Percentiles rank a stretch among this genome's conserved stretches.
These are phyloP conservation scores for Vigna unguiculata DNA, from an alignment of 306 rosid species.

Conservation along the genomic window DNA sequence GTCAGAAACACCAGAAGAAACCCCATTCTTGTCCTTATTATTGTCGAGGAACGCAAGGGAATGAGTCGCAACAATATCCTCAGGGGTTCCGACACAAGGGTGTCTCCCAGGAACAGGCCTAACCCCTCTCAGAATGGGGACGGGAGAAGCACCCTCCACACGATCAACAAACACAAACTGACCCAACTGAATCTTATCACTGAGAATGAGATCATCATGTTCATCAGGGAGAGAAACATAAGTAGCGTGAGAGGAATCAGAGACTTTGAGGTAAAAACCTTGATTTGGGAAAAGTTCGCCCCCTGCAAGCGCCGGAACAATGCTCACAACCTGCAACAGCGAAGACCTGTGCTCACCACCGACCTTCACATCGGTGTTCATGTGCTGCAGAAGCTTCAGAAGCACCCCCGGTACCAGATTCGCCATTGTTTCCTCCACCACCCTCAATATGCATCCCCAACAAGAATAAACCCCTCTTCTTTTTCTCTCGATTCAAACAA, in stretches of 20 bases:
- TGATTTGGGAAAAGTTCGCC: slow-evolving; percentile 89
- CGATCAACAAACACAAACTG: slow-evolving; percentile 95
- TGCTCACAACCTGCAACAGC: slow-evolving; percentile 89
- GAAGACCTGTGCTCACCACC: slow-evolving; percentile 96
- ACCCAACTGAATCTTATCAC: slow-evolving; percentile 96
- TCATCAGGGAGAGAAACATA: slow-evolving; percentile 95
- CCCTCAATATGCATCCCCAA: slow-evolving; percentile 60
- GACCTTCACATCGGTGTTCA: slow-evolving; percentile 92
- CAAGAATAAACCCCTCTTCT: slow-evolving; percentile 4
- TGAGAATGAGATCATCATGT: slow-evolving; percentile 92
- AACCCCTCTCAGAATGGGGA: slow-evolving; percentile 87
- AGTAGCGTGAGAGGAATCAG: slow-evolving; percentile 97
- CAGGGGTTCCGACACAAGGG: slow-evolving; percentile 94
- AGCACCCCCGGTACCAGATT: slow-evolving; percentile 98
- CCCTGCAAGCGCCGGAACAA: slow-evolving; percentile 95
- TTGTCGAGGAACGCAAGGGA: slow-evolving; percentile 68
- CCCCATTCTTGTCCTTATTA: slow-evolving; percentile 4
- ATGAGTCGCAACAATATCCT: slow-evolving; percentile 90
- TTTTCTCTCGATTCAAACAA: slow-evolving; percentile 17
- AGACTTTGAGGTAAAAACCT: slow-evolving; percentile 94
- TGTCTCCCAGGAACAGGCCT: slow-evolving; percentile 95
- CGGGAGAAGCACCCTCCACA: slow-evolving; percentile 83
- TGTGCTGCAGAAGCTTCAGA: slow-evolving; percentile 89
- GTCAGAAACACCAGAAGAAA: slow-evolving; percentile 41
- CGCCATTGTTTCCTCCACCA: slow-evolving; percentile 64